phyloP scores from a whole-genome alignment of 2,329 filamentous ascomycete genomes.

The Acephala macrosclerotiorum region DNA sequence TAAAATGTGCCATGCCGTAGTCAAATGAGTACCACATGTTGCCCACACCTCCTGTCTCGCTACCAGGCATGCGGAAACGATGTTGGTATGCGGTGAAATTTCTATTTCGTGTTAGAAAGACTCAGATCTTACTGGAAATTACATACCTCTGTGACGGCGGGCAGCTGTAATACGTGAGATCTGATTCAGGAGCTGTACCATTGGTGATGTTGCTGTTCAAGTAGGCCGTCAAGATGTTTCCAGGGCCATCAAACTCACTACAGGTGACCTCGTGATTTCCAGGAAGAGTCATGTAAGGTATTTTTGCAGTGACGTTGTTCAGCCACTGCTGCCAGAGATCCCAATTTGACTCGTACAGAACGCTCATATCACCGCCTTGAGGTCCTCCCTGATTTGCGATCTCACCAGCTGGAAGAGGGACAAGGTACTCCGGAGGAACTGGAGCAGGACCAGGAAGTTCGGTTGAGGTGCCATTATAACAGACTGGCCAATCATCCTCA shows the following conservation, averaged over 20 bases:
- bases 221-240: constrained; percentile 49
- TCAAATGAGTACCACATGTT: constrained; percentile 64
- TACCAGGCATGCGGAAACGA: constrained; percentile 59
- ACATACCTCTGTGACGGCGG: constrained; percentile 55
- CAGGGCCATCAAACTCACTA: constrained; percentile 34
- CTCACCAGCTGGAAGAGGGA: constrained; percentile 56
- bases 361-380: constrained; percentile 39
- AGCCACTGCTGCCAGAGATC: constrained; percentile 65
- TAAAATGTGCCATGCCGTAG: constrained; percentile 60
- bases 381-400: constrained; percentile 50
- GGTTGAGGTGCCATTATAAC: constrained; percentile 56
- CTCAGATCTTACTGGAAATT: background rate
- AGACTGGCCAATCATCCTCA: constrained; percentile 54
- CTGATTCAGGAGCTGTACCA: constrained; percentile 46
- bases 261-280: constrained; percentile 64
- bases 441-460: constrained; percentile 21
- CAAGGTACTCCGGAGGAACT: constrained; percentile 45
- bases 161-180: constrained; percentile 59
- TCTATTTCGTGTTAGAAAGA: constrained; percentile 18
- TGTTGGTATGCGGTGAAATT: constrained; percentile 46
- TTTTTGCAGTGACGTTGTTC: constrained; percentile 58
- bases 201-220: constrained; percentile 53
- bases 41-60: constrained; percentile 54
- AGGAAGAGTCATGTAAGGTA: constrained; percentile 61
- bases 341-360: constrained; percentile 58